These are phyloP conservation scores for Persicaria tinctoria DNA, from an alignment of 148 eudicot genomes.

Conservation along the genomic window DNA sequence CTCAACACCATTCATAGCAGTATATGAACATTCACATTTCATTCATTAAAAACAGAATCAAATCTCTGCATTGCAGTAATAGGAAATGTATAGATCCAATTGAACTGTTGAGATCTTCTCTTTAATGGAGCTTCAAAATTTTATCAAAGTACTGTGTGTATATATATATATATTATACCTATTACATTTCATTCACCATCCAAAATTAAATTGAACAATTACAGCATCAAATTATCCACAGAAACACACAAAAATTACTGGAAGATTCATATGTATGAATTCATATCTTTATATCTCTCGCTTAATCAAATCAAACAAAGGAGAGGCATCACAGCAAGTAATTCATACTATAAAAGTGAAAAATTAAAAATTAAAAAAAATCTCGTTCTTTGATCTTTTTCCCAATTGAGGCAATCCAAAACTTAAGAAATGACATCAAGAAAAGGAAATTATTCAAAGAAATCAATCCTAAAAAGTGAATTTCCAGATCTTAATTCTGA, in stretches of 20 bases:
- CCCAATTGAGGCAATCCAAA: constrained; percentile 9
- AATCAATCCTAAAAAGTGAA: constrained; percentile 46
- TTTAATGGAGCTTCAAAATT: too few relatives aligned
- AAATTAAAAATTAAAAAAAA: background rate
- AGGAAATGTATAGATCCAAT: too few relatives aligned
- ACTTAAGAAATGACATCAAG: background rate
- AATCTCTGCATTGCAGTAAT: too few relatives aligned
- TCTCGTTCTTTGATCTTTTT: background rate
- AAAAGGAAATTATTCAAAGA: background rate
- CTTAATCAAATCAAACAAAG: too few relatives aligned
- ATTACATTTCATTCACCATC: background rate
- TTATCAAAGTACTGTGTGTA: too few relatives aligned
- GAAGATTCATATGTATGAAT: background rate
- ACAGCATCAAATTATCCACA: constrained; percentile 9
- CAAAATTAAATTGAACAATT: background rate
- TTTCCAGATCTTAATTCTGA: constrained; percentile 92
- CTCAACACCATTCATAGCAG: too few relatives aligned
- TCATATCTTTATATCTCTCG: too few relatives aligned
- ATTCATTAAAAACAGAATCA: too few relatives aligned
- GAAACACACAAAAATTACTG: background rate
- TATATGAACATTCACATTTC: too few relatives aligned
- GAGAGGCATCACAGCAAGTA: background rate
- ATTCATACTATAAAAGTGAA: constrained; percentile 2
- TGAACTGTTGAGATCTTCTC: too few relatives aligned
- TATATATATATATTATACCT: too few relatives aligned